These are phyloP conservation scores for Flaveria robusta DNA, from an alignment of 129 eudicot species.

Conservation along the genomic window DNA sequence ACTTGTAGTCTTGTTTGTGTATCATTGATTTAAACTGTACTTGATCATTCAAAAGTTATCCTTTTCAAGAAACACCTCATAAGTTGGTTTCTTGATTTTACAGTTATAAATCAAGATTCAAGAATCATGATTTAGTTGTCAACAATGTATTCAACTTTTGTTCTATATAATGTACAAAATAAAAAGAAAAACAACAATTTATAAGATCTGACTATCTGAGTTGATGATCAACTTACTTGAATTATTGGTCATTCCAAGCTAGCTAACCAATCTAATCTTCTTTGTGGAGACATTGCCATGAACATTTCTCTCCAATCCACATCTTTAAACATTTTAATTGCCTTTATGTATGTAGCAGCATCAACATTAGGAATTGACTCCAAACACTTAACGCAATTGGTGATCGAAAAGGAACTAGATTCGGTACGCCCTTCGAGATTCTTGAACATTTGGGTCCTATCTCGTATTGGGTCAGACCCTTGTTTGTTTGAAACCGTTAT, in stretches of 20 bases:
- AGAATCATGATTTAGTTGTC: background rate
- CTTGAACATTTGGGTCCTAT: slow-evolving; percentile 25
- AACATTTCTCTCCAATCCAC: slow-evolving; percentile 49
- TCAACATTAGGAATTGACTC: slow-evolving; percentile 34
- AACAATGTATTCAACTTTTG: too few relatives aligned
- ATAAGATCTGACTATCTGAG: background rate
- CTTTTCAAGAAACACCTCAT: background rate
- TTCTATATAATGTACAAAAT: background rate
- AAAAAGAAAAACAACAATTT: background rate
- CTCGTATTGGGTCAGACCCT: slow-evolving; percentile 31
- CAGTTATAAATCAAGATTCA: background rate
- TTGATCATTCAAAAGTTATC: slow-evolving; percentile 17
- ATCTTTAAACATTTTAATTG: slow-evolving; percentile 42
- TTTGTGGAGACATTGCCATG: slow-evolving; percentile 44
- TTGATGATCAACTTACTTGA: background rate
- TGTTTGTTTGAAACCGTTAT: slow-evolving; percentile 31
- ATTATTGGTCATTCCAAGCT: slow-evolving; percentile 36
- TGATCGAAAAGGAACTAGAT: slow-evolving; percentile 37
- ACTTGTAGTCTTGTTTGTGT: background rate
- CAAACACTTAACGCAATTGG: slow-evolving; percentile 39
- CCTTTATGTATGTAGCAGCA: slow-evolving; percentile 34
- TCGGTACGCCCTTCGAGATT: slow-evolving; percentile 13
- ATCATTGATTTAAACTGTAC: background rate
- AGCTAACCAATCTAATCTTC: slow-evolving; percentile 40
- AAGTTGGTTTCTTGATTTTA: background rate